A percentile compares a stretch with the other conserved stretches of the same genome.
Conservation (phyloP, 208 protist species). For the Zelonia costaricensis region DNA sequence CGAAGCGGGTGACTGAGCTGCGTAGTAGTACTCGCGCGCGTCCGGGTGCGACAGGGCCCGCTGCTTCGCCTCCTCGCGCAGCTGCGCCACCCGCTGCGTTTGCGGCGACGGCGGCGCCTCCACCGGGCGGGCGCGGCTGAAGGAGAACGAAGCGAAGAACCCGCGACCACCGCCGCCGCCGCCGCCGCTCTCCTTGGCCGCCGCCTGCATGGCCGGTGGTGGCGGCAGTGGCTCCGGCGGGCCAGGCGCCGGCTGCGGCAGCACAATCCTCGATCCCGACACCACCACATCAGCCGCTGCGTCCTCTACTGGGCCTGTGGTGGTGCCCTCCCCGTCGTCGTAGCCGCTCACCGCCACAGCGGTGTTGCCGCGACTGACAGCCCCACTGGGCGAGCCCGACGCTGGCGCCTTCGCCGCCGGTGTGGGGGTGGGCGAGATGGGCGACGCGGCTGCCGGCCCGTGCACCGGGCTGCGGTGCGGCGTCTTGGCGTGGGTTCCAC, state of each 20-base stretch:
- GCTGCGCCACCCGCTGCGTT: background rate
- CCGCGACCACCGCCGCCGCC: background rate
- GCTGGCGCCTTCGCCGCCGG: background rate
- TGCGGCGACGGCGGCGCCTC: conserved; percentile 5
- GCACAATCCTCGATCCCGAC: background rate
- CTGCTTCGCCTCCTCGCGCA: conserved; percentile 14
- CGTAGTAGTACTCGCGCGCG: conserved; percentile 15
- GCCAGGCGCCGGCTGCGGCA: background rate
- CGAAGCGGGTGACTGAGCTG: too few species aligned
- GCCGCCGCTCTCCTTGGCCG: background rate
- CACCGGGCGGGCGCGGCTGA: conserved; percentile 1
- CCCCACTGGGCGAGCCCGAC: background rate
- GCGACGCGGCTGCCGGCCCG: background rate
- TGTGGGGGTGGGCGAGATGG: background rate
- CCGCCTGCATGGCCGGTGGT: background rate
- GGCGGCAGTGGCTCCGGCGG: background rate
- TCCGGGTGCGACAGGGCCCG: conserved; percentile 25
- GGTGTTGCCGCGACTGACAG: background rate
- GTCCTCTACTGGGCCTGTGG: background rate
- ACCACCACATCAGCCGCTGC: background rate
- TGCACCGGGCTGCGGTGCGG: too few species aligned
- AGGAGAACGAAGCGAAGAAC: conserved; percentile 18
- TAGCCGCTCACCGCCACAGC: background rate
- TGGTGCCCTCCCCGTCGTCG: background rate
- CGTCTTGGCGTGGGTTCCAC: too few species aligned